phyloP scores from a whole-genome alignment of 2,329 filamentous ascomycete genomes.

The Ceratocystis cubensis region DNA sequence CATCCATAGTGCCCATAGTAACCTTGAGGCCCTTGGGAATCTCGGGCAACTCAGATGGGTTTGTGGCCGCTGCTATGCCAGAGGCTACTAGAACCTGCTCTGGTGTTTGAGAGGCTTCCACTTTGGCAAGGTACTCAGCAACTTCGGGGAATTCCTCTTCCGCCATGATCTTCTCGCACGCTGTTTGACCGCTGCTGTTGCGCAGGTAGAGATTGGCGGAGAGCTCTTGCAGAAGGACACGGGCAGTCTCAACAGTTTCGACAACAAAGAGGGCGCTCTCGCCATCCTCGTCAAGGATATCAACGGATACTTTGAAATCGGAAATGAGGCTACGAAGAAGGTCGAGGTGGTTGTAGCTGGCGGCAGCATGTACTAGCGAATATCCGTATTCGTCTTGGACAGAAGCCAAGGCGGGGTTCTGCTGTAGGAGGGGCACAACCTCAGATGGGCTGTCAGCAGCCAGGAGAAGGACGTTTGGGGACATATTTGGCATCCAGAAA shows the following conservation, averaged over 20 bases:
- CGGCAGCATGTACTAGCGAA: slow-evolving; percentile 82
- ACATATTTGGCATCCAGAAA: slow-evolving; percentile 28
- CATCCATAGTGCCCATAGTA: slow-evolving; percentile 61
- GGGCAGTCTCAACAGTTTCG: slow-evolving; percentile 67
- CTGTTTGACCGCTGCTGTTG: slow-evolving; percentile 67
- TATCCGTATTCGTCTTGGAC: slow-evolving; percentile 85
- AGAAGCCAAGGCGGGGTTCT: slow-evolving; percentile 63
- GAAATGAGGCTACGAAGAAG: slow-evolving; percentile 63
- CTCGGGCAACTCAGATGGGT: slow-evolving; percentile 23
- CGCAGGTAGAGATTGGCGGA: slow-evolving; percentile 51
- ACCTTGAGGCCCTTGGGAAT: slow-evolving; percentile 62
- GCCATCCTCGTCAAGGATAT: slow-evolving; percentile 77
- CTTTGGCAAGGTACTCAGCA: slow-evolving; percentile 50
- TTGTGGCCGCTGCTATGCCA: neutral
- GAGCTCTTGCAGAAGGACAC: slow-evolving; percentile 70
- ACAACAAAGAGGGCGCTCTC: slow-evolving; percentile 94
- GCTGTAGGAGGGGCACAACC: slow-evolving; percentile 61
- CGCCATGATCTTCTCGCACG: slow-evolving; percentile 63
- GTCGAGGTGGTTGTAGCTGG: slow-evolving; percentile 78
- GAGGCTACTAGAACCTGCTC: slow-evolving; percentile 22
- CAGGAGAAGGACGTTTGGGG: slow-evolving; percentile 55
- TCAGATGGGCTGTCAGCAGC: slow-evolving; percentile 69
- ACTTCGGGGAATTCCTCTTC: slow-evolving; percentile 71
- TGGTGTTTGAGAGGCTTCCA: slow-evolving; percentile 26
- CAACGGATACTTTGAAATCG: slow-evolving; percentile 65